Base-by-base conservation (phyloP, 371 early-diverging fungal genomes). In the Actinomucor elegans region DNA sequence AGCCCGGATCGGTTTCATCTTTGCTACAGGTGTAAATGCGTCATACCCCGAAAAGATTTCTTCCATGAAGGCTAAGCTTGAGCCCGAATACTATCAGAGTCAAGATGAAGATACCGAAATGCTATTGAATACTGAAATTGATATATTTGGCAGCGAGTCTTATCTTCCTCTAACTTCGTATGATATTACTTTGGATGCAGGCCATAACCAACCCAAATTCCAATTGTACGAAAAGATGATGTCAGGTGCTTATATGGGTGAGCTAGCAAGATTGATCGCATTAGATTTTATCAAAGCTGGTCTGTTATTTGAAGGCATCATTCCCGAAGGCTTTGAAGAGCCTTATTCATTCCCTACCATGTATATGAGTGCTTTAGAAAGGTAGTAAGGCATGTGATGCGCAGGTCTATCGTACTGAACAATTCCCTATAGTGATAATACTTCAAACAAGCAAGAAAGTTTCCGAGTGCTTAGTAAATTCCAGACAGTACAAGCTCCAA, bases 21-120 rank as follows among this genome's bases (percentile, higher is more conserved):
- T 96, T 20, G 99, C 97, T 48, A 98, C 99, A 5, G 99, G 99
- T 26, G 89, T 93, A 49, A 98, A 98, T 69, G 95, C 93, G 27
- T 50, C 44, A 20, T 37, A 51, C 21, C 50, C 50, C n/a, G 50
- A 50, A 40, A 50, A 40, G 20, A 23, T 50, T 14, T 71, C 29
- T 41, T 37, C 15, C 20, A 20, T 34, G 47, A 58, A n/a, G 28
- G 62, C 26, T 17, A 46, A 50, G 31, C 23, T 40, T 4, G 41
- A 50, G 2, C 32, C 29, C 18, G 41, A 20, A 8, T 45, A 44
- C 29, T 38, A 67, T 66, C 58, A 85, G 80, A 36, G 28, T 24
- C 49, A 48, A 17, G 49, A 48, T 12, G 18, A 5, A 3, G 78
- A 62, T 55, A 18, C 50, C 23, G 61, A 66, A 15, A 84, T 87